These are phyloP conservation scores for Fusarium sambucinum DNA, from an alignment of 2,329 filamentous ascomycete species.

Conservation along the genomic window DNA sequence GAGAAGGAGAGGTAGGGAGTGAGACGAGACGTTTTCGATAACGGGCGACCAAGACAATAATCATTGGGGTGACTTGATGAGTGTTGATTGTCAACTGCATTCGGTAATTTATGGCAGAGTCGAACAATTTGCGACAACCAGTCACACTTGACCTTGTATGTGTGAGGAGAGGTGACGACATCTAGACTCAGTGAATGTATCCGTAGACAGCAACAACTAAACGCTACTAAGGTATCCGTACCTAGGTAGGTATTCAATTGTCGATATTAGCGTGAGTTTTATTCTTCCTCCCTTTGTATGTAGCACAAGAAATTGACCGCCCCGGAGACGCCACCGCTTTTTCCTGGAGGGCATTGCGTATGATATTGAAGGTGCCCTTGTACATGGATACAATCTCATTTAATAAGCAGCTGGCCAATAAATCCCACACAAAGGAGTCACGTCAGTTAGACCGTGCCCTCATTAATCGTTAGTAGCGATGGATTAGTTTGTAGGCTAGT, in stretches of 20 bases:
- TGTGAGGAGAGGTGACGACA: slow-evolving; percentile 1
- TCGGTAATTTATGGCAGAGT: slow-evolving; percentile 25
- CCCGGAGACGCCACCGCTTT: neutral
- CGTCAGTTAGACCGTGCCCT: slow-evolving; percentile 20
- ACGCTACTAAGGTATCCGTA: too few species aligned
- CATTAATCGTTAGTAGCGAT: neutral
- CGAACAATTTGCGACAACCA: slow-evolving; percentile 31
- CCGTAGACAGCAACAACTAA: too few species aligned
- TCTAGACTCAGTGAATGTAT: neutral
- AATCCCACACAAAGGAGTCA: slow-evolving; percentile 29
- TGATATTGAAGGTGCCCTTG: slow-evolving; percentile 24
- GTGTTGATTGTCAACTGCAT: slow-evolving; percentile 18
- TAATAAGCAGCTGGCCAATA: slow-evolving; percentile 15
- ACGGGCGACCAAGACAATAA: slow-evolving; percentile 19
- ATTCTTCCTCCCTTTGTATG: neutral
- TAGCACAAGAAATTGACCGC: neutral
- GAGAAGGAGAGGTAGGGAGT: slow-evolving; percentile 15
- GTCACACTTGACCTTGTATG: slow-evolving; percentile 21
- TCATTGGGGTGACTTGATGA: neutral
- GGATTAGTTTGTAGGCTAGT: slow-evolving; percentile 2
- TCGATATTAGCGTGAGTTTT: neutral
- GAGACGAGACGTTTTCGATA: slow-evolving; percentile 39
- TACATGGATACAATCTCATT: slow-evolving; percentile 21
- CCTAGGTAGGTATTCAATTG: neutral
- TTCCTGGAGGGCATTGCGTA: slow-evolving; percentile 17